These are phyloP conservation scores for Dorcoceras hygrometricum DNA, from an alignment of 257 asterid genomes.

Conservation along the genomic window DNA sequence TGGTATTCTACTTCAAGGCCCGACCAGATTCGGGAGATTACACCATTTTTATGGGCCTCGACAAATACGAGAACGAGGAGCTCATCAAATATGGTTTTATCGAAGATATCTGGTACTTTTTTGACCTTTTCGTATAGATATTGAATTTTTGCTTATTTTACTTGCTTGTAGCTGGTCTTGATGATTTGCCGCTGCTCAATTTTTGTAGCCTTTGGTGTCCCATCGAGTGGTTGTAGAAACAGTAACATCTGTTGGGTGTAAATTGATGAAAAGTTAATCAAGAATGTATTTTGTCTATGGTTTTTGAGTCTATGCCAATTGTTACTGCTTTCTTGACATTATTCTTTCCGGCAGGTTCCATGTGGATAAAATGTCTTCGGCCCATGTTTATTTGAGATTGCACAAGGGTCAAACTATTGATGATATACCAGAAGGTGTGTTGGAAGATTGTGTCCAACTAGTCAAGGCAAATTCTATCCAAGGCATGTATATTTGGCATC, in stretches of 20 bases:
- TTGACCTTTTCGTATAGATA: neutral
- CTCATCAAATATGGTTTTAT: conserved; percentile 88
- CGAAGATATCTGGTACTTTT: conserved; percentile 77
- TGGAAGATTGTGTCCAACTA: conserved; percentile 94
- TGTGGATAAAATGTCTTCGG: conserved; percentile 99
- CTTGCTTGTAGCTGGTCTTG: neutral
- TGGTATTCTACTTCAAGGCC: conserved; percentile 96
- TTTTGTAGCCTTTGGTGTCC: neutral
- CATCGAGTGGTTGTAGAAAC: neutral
- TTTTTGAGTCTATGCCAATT: neutral
- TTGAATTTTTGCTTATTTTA: neutral
- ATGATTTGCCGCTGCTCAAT: too few species aligned
- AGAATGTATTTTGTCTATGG: conserved; percentile 12
- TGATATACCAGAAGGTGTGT: conserved; percentile 80
- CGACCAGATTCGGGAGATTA: conserved; percentile 86
- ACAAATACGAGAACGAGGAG: conserved; percentile 93
- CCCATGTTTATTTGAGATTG: conserved; percentile 94
- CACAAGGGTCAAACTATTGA: conserved; percentile 78
- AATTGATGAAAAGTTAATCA: neutral
- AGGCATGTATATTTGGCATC: conserved; percentile 38
- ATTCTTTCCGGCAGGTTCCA: conserved; percentile 69
- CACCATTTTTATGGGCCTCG: conserved; percentile 94
- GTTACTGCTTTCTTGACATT: conserved; percentile 26
- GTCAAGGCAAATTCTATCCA: conserved; percentile 99
- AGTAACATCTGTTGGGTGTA: neutral